Base-by-base conservation (phyloP, 2,329 filamentous ascomycete species). In the Penicillium paneum region DNA sequence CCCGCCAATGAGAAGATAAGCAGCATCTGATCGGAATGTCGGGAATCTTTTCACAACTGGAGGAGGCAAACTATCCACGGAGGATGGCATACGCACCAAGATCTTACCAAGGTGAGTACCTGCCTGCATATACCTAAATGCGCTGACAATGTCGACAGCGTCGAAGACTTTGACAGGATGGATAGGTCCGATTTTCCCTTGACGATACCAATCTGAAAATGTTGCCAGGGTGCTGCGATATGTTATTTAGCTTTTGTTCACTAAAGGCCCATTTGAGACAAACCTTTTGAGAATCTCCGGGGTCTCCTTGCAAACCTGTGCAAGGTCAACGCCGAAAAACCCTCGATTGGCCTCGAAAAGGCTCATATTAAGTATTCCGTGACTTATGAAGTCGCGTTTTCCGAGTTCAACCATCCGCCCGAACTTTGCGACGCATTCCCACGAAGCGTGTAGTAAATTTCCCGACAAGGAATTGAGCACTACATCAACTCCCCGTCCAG, bases 361-460 rank as follows among this genome's bases (percentile, higher is more conserved):
- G 2, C 45, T 45, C 55, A 62, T 55, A 8, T 48, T 43, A 5
- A 64, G 51, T 8, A 39, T 51, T 2, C 56, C 61, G 29, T 60
- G 51, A 1, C 34, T 49, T 3, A 65, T 35, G 8, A 67, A 54
- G 26, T 67, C 64, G 2, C 62, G 51, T 21, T 67, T 66, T 1
- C 64, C 64, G 5, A 66, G 40, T 31, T 66, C 64, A 13, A 66
- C 48, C 59, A 67, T 57, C 6, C 53, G 62, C 0, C 67, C 67
- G 32, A 62, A 63, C 5, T 58, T 50, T 0, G 67, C 66, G 8
- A 69, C 64, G 31, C 64, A 68, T 32, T 58, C 32, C 67, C 67
- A 70, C 0, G 64, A 64, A 4, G 64, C 64, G 11, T 58, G 56
- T 0, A 70, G 47, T 19, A 65, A 52, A 13, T 63, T 55, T 0